Evolutionary conservation across 352 stramenopile genomes (phyloP), one percentile per base, ranked within the genome.

Genomic region (Pythium dissimile): DNA sequence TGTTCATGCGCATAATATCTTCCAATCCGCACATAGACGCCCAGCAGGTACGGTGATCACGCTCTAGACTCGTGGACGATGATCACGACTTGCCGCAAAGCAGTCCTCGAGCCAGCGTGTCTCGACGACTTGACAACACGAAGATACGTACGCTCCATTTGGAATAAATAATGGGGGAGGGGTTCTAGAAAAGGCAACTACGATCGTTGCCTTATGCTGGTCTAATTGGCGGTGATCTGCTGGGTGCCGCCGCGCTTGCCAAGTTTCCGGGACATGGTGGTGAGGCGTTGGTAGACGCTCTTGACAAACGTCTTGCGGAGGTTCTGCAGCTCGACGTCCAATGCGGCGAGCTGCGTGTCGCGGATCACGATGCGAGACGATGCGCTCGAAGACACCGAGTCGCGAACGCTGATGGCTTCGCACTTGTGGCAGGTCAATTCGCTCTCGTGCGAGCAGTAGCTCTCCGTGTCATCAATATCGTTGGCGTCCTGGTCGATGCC

Each of bases 261-360:
- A 3, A 69, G 41, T 6, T 46, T 39, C 10, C 53, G 54, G 1
- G 76, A 74, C 45, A 89, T 68, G 39, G 74, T 80, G 18, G 71
- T 73, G 28, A 88, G 43, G 8, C 68, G 64, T 48, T 66, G 45
- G 65, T 80, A 86, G 32, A 89, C 50, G 61, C 83, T 84, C 47
- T 73, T 75, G 43, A 77, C 69, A 16, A 89, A 73, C 4, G 75
- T 84, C 54, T 81, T 79, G 51, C 77, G 76, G 50, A 88, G 44
- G 39, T 86, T 77, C 15, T 75, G 71, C 30, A 89, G 60, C 45
- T 89, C 80, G 41, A 71, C 72, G 59, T 89, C 80, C 45, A 89
- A 67, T 13, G 86, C 80, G 2, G 77, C 80, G 28, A 89, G 73
- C 54, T 89, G 80, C 16, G 67, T 80, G 55, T 82, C 75, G 56